Base-by-base conservation (phyloP, 2,329 filamentous ascomycete species). In the Zopfia rhizophila region DNA sequence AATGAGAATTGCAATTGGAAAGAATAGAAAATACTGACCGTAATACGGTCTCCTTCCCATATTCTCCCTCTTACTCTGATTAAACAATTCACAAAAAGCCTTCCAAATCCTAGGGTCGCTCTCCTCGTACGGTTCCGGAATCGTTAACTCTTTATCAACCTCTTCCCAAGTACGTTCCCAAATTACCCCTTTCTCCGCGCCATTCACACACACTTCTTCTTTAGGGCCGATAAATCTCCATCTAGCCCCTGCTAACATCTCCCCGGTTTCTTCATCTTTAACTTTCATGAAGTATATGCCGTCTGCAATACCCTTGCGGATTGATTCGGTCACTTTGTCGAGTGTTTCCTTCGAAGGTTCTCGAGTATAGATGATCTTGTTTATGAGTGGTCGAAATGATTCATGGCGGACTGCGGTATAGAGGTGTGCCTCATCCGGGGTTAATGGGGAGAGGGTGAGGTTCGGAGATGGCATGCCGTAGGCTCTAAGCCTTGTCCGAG, bases 281-380 rank as follows among this genome's bases (percentile, higher is more conserved):
- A 64, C 68, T 39, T 66, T 66, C 19, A 67, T 48, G 44, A 56
- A 70, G 11, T 61, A 38, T n/a, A 58, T 51, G 28, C 58, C 57
- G 16, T 63, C 60, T 17, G 40, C 24, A 23, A 69, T 54, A 12
- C 53, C 60, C n/a, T 63, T 49, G 2, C 39, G 43, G 27, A 63
- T 61, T 2, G 56, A 55, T 23, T 48, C 39, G 1, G 53, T 60
- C 2, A 71, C 58, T 25, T 43, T 23, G 13, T 50, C 46, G 21
- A 63, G 58, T 0, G 68, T 69, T 14, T 39, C 39, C 24, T 53
- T 46, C 8, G 66, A 68, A 19, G 66, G 51, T 38, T 63, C 59
- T 25, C 58, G 59, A 18, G 62, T 47, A 46, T 71, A 71, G 18
- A 70, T 51, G 38, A 71, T 58, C 5, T 69, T 65, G 51, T 71